These are phyloP conservation scores for Friedmanniomyces simplex DNA, from an alignment of 495 filamentous ascomycete species.

Conservation along the genomic window DNA sequence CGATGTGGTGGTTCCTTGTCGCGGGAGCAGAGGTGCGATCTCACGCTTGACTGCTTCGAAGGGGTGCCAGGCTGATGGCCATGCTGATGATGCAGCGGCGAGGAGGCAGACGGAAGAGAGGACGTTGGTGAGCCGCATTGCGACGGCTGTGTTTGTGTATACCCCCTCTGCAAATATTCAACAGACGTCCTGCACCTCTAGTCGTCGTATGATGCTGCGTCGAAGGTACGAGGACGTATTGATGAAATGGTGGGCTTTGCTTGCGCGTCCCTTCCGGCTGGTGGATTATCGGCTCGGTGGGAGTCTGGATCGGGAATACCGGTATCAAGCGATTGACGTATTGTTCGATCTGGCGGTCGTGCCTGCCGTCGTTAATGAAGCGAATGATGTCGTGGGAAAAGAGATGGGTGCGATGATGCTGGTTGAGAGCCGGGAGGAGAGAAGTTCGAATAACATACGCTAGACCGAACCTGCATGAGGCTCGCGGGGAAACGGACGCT, in stretches of 20 bases:
- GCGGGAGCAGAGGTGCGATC: slow-evolving; percentile 16
- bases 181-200: neutral
- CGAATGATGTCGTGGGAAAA: neutral
- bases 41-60: slow-evolving; percentile 21
- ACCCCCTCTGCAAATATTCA: neutral
- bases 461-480: neutral
- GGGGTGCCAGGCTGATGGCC: slow-evolving; percentile 22
- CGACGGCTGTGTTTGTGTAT: slow-evolving; percentile 8
- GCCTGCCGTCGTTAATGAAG: neutral
- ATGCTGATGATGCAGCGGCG: slow-evolving; percentile 26
- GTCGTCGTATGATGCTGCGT: neutral
- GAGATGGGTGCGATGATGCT: neutral
- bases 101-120: slow-evolving; percentile 26
- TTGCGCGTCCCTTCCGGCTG: neutral
- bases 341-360: neutral
- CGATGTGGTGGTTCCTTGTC: slow-evolving; percentile 14
- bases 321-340: neutral
- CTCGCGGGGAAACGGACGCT: neutral
- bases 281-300: neutral
- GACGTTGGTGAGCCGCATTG: slow-evolving; percentile 29
- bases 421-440: neutral
- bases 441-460: neutral
- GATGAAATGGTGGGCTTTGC: neutral
- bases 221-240: neutral
- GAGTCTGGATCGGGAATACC: neutral